Evolutionary conservation across 1,284 basidiomycete genomes (phyloP), one percentile per base, ranked within the genome.

Genomic region (Microbotryum saponariae): DNA sequence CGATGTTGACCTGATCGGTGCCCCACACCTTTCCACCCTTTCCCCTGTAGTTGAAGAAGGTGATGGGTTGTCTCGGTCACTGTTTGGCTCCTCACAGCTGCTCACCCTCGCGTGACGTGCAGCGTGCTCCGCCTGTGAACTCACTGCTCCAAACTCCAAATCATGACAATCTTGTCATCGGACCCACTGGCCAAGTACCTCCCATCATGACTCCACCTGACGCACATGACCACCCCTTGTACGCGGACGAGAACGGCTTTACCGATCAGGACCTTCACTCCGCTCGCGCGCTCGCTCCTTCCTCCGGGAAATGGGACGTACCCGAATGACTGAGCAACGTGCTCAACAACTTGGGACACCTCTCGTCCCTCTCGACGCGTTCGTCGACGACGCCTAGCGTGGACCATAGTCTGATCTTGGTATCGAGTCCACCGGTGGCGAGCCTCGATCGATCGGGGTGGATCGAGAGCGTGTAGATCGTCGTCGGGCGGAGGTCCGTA

Each of bases 81-180:
- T 27, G 27, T 27, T 27, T 27, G 27, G 0, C 27, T 27, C 27
- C 27, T 27, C 27, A 5, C 27, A 27, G 25, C 25, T 25, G 25
- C 25, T 25, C 25, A 25, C 25, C 25, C 25, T 25, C 23, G 2
- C 23, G 23, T 23, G 23, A 23, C 23, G 23, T 23, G 23, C 23
- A 23, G 23, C 2, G 2, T 23, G 23, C 23, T 23, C 25, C 25
- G 4, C 25, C 25, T 25, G 8, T 31, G 31, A 31, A 83, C 88
- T 77, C 74, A 93, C 89, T 88, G 89, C 75, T 98, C 93, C 49
- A 94, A 82, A 73, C 94, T 91, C 94, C 94, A 99, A 57, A 99
- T 85, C 84, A 98, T 89, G 27, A 94, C 85, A 68, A 96, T 88
- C 68, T 86, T 85, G 74, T 99, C 94, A 76, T 98, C 94, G 61